Base-by-base conservation (phyloP, 176 grass and related monocot species). In the Musa acuminata region DNA sequence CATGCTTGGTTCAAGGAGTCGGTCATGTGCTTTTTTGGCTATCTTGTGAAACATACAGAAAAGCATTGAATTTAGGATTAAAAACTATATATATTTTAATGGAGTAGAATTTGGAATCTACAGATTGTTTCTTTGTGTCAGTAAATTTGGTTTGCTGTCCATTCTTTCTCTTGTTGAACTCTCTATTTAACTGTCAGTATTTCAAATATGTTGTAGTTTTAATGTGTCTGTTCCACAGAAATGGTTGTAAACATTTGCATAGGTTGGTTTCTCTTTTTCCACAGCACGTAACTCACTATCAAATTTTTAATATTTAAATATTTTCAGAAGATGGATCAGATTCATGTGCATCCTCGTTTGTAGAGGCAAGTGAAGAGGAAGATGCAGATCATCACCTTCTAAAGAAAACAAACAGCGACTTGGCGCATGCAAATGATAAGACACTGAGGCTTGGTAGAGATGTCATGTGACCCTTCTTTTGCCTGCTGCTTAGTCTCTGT, bases 271-370 rank as follows among this genome's bases (percentile, higher is more conserved):
- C n/a, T n/a, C n/a, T n/a, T n/a, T n/a, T n/a, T n/a, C n/a, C n/a
- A n/a, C n/a, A 1, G 6, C n/a, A 59, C 57, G 17, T 7, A 21
- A 19, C 20, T 78, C 2, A 22, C 43, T 77, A 80, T 71, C 22
- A 29, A 29, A 19, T 7, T 43, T 29, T 67, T 12, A 11, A 51
- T n/a, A 20, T 21, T 70, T 8, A 4, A 8, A 10, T 20, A 50
- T 43, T 70, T 49, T 77, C 87, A 97, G 90, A 90, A 55, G 87
- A 87, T 86, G 93, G 81, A 29, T 84, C 80, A 76, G 87, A 86
- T 14, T 93, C 94, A 69, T 16, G 50, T 57, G 71, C 83, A 78
- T 96, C 89, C 80, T 82, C 93, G 4, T 21, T 81, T 8, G 77
- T 73, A 68, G 88, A 85, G 14, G 87, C 80, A 21, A 84, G 79